Evolutionary conservation across 805 yeast species (phyloP), one percentile per base, ranked within the genome.

Genomic region (Sugiyamaella lignohabitans): DNA sequence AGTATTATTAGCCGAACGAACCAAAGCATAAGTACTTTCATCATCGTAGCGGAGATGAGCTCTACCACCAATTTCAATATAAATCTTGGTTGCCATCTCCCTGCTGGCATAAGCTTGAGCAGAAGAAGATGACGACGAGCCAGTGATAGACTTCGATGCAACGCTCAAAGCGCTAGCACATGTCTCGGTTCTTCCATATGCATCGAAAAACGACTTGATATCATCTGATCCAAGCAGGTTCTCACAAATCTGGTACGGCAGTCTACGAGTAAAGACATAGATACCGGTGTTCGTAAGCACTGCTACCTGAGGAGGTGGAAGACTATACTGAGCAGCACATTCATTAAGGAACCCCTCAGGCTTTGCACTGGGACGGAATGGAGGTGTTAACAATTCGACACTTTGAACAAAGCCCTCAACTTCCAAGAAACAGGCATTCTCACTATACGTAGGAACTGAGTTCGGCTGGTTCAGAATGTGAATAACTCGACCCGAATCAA

Each of bases 181-280:
- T 2, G 95, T 82, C 63, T 94, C 98, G 44, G 85, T 80, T 43
- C 82, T 75, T 4, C 98, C 97, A 62, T 87, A 88, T 46, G 84
- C 82, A 41, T 77, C 75, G 16, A 82, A 78, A 60, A 87, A 87
- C 43, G 81, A 75, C 44, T 80, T 74, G 44, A 86, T 76, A 18
- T 84, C 80, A 34, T 68, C 72, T 5, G 22, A 3, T 5, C 21
- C 24, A 35, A 82, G 89, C 47, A 86, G 67, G 0, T 83, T 65
- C 59, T 83, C 84, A 53, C 91, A 74, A 3, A 87, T 75, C 61
- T 82, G 76, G 60, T 83, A 89, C 4, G 96, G 93, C 2, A 88
- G 82, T 62, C 87, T 76, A 56, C 82, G 82, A 53, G 82, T 80
- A 63, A 81, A 87, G 18, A 86, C 73, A 57, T 81, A 82, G 32